Percentiles rank a stretch among this genome's conserved stretches.
phyloP scores from a whole-genome alignment of 257 asterid genomes.

The Solanum bulbocastanum region DNA sequence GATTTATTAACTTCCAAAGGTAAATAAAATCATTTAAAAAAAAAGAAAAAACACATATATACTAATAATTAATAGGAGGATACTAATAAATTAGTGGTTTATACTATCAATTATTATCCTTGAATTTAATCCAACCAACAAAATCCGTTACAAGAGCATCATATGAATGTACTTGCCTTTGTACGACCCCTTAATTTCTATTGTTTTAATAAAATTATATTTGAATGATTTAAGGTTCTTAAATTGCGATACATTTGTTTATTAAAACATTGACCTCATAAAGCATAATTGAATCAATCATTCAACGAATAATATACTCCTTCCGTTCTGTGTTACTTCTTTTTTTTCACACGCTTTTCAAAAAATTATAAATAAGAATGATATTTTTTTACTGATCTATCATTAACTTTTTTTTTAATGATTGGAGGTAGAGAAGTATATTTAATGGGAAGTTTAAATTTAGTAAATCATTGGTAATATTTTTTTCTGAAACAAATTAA shows the following conservation, averaged over 20 bases:
- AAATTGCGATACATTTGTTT: not conserved
- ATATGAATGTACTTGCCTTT: not conserved
- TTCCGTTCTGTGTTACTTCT: not conserved
- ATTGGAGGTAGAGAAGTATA: too few relatives aligned
- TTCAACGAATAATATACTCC: not conserved
- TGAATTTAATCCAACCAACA: not conserved
- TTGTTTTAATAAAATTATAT: not conserved
- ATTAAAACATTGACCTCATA: not conserved
- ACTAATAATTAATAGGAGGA: too few relatives aligned
- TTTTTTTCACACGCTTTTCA: not conserved
- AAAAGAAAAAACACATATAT: too few relatives aligned
- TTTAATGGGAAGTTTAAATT: not conserved
- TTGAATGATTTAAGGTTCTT: not conserved
- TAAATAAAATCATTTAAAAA: too few relatives aligned
- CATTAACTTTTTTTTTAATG: too few relatives aligned
- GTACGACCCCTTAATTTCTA: not conserved
- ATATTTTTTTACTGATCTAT: too few relatives aligned
- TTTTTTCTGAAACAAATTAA: too few relatives aligned
- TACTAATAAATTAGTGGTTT: not conserved
- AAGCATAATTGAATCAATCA: not conserved
- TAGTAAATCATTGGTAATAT: not conserved
- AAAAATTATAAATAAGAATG: too few relatives aligned
- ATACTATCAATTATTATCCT: not conserved
- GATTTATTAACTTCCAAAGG: too few relatives aligned
- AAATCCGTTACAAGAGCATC: not conserved